Base-by-base conservation (phyloP, 495 filamentous ascomycete genomes). In the Aspergillus affinis region DNA sequence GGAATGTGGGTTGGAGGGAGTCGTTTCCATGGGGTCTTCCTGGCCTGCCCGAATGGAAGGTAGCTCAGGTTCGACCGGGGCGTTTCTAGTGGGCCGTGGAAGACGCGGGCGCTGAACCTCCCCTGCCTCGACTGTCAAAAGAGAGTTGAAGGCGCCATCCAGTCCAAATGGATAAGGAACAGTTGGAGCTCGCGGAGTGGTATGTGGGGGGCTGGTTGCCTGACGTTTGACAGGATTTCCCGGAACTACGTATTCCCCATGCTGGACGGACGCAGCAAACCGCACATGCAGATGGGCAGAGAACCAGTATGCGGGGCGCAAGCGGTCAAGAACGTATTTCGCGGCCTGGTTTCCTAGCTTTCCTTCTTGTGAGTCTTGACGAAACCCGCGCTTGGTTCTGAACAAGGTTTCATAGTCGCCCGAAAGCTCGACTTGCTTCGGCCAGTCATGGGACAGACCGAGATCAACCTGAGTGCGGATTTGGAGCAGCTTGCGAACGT, bases 371-470 rank as follows among this genome's bases (percentile, higher is more conserved):
- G 92, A 92, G 68, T 98, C 94, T 21, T 80, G 70, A 57, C 82
- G 75, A 57, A 98, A 93, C 53, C 83, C 78, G 4, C 78, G 78
- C 76, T 98, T 98, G 65, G 71, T 79, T 15, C 72, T 75, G 62
- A 89, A 95, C 0, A 98, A 75, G 2, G 69, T 62, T 2, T 75
- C 62, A 29, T 76, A 69, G 68, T 96, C 79, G 0, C 94, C 94
- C 54, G 82, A 77, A 56, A 82, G 84, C 72, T 95, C 94, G 47
- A 98, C 82, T 0, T 82, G 86, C 20, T 83, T 80, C 0, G 95
- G 95, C 94, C 94, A 98, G 74, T 98, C 94, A 69, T 98, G 94
- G 54, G 92, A 96, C 18, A 98, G 72, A 21, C 92, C 92, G 18
- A 98, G 73, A 61, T 98, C 94, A 9, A 97, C 83, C 61, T 92